These are phyloP conservation scores for Xylaria curta DNA, from an alignment of 495 filamentous ascomycete genomes.

Conservation along the genomic window DNA sequence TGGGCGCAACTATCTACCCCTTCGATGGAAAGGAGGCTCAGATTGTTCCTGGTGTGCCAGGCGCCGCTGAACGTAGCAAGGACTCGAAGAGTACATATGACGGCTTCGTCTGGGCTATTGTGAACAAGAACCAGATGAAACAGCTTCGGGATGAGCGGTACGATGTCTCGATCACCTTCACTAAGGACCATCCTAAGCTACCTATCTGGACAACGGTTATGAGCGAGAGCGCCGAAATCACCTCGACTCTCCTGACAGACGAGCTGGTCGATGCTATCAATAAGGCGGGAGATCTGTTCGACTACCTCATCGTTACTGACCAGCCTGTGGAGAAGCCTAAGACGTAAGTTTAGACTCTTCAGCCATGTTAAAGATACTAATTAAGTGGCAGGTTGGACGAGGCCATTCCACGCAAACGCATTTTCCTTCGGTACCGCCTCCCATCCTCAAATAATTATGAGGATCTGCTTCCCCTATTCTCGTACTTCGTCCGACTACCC, in stretches of 20 bases:
- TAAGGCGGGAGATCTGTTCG: conserved; percentile 79
- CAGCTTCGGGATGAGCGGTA: conserved; percentile 89
- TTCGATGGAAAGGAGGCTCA: conserved; percentile 92
- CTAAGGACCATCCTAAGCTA: conserved; percentile 87
- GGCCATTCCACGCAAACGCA: conserved; percentile 81
- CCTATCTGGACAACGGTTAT: conserved; percentile 94
- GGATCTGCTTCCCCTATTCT: conserved; percentile 75
- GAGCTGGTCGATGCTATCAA: conserved; percentile 84
- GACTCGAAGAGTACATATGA: conserved; percentile 81
- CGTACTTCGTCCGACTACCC: conserved; percentile 80
- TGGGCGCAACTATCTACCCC: conserved; percentile 77
- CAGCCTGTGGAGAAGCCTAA: conserved; percentile 89
- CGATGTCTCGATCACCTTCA: conserved; percentile 88
- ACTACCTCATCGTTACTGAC: conserved; percentile 88
- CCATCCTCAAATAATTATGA: conserved; percentile 70
- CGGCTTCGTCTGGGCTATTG: conserved; percentile 91
- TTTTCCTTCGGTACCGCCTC: conserved; percentile 76
- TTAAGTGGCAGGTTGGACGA: conserved; percentile 74
- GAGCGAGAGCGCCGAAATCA: conserved; percentile 95
- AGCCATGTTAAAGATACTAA: conserved; percentile 35
- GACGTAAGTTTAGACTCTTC: conserved; percentile 63
- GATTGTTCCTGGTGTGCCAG: conserved; percentile 65
- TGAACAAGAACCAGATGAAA: conserved; percentile 95
- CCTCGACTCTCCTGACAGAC: conserved; percentile 81
- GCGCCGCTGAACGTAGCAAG: conserved; percentile 58